Evolutionary conservation across 2,329 filamentous ascomycete genomes (phyloP).

Genomic region (Penicillium digitatum): DNA sequence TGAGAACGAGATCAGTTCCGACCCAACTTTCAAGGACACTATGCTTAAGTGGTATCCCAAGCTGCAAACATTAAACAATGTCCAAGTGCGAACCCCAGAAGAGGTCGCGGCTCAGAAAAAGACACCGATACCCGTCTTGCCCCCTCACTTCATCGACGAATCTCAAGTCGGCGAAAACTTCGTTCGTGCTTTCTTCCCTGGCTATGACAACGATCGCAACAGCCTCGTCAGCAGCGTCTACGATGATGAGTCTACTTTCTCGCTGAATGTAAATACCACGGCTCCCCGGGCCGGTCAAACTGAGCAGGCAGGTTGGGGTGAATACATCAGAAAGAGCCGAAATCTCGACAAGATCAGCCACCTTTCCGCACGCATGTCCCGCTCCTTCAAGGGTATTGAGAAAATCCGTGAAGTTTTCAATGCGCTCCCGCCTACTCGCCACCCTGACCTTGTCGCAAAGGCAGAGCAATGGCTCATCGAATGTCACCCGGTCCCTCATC

Average conservation of each 20-base stretch:
- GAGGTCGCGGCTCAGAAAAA: constrained; percentile 59
- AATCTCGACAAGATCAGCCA: constrained; percentile 70
- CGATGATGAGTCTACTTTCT: constrained; percentile 71
- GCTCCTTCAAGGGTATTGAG: constrained; percentile 61
- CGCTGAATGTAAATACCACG: constrained; percentile 66
- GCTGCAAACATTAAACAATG: constrained; percentile 70
- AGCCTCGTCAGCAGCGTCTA: constrained; percentile 65
- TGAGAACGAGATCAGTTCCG: constrained; percentile 67
- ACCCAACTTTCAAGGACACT: constrained; percentile 61
- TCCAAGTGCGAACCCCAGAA: constrained; percentile 68
- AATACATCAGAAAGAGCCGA: constrained; percentile 72
- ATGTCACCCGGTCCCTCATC: constrained; percentile 67
- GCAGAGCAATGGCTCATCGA: constrained; percentile 76
- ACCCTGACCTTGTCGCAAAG: constrained; percentile 66
- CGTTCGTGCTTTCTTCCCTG: constrained; percentile 66
- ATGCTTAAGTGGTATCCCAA: constrained; percentile 79
- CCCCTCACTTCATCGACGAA: constrained; percentile 70
- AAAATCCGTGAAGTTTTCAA: constrained; percentile 67
- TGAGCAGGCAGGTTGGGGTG: constrained; percentile 55
- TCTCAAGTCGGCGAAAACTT: constrained; percentile 72
- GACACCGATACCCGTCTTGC: constrained; percentile 59
- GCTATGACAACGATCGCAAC: constrained; percentile 69
- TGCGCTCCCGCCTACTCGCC: constrained; percentile 66
- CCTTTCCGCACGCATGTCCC: constrained; percentile 58
- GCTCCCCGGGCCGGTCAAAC: constrained; percentile 53